Evolutionary conservation across 2,329 filamentous ascomycete species (phyloP).

Genomic region (Huntiella decipiens): DNA sequence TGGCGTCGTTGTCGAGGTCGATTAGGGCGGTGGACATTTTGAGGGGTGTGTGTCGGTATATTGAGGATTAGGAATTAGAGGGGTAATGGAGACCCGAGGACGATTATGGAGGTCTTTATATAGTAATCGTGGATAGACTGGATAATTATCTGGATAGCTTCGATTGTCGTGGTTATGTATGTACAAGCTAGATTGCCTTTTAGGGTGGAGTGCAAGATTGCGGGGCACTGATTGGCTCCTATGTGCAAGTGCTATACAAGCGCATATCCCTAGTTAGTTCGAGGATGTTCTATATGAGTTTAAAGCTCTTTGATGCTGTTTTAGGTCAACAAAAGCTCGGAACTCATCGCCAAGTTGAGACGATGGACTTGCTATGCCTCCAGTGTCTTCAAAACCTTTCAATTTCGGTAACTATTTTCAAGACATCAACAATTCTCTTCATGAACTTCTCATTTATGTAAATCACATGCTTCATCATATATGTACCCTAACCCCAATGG

Average conservation of each 20-base stretch:
- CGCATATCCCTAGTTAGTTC: neutral
- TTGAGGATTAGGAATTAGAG: neutral
- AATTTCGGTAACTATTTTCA: neutral
- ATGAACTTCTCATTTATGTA: no score
- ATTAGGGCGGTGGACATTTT: conserved; percentile 24
- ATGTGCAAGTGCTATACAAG: neutral
- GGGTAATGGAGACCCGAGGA: neutral
- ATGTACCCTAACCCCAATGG: no score
- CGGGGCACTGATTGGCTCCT: neutral
- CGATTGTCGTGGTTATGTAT: neutral
- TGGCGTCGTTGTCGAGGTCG: conserved; percentile 40
- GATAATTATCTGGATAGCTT: no score
- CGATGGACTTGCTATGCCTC: neutral
- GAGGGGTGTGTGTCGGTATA: neutral
- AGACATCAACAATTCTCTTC: no score
- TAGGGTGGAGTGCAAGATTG: neutral
- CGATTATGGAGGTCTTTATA: neutral
- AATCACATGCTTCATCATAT: no score
- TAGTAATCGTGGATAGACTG: neutral
- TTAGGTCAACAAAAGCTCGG: neutral
- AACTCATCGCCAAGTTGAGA: neutral
- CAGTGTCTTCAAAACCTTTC: neutral
- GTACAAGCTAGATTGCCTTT: neutral
- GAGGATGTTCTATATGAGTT: conserved; percentile 2
- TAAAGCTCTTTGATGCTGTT: neutral